phyloP scores from a whole-genome alignment of 2,329 filamentous ascomycete species.

The Colletotrichum echinochloae region DNA sequence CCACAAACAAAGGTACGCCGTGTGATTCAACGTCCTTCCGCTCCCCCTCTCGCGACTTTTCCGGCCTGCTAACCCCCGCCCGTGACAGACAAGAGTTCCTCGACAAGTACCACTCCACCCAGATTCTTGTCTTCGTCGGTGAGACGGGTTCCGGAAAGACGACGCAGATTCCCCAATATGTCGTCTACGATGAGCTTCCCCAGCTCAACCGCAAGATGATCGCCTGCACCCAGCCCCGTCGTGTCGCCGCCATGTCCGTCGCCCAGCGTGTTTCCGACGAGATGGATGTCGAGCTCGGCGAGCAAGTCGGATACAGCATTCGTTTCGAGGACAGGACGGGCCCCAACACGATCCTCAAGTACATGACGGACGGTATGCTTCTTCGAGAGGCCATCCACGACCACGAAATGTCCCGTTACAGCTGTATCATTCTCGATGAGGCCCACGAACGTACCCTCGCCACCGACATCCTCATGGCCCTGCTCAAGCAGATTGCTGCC shows the following conservation, averaged over 20 bases:
- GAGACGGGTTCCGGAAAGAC: conserved; percentile 99
- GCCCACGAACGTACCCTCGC: conserved; percentile 97
- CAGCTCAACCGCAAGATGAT: conserved; percentile 89
- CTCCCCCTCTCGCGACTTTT: background rate
- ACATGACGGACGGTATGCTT: conserved; percentile 99
- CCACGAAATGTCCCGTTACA: conserved; percentile 90
- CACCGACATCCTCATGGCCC: conserved; percentile 96
- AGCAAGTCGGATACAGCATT: conserved; percentile 98
- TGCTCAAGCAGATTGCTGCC: conserved; percentile 89
- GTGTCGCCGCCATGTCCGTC: conserved; percentile 98
- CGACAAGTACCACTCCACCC: conserved; percentile 89
- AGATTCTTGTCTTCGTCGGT: conserved; percentile 98
- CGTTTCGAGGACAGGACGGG: conserved; percentile 97
- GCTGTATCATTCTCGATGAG: conserved; percentile 98
- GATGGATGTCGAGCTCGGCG: conserved; percentile 91
- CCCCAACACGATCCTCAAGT: conserved; percentile 92
- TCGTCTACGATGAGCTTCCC: conserved; percentile 95
- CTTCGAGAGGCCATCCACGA: conserved; percentile 97
- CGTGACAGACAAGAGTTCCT: conserved; percentile 84
- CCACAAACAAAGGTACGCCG: conserved; percentile 81
- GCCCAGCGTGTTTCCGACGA: conserved; percentile 98
- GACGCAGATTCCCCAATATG: conserved; percentile 98
- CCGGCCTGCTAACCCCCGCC: conserved; percentile 15
- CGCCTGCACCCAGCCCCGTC: conserved; percentile 95
- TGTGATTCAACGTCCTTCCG: background rate